Percentiles rank a stretch among this genome's conserved stretches.
phyloP scores from a whole-genome alignment of 1,139 yeast species.

The Diutina sp. region DNA sequence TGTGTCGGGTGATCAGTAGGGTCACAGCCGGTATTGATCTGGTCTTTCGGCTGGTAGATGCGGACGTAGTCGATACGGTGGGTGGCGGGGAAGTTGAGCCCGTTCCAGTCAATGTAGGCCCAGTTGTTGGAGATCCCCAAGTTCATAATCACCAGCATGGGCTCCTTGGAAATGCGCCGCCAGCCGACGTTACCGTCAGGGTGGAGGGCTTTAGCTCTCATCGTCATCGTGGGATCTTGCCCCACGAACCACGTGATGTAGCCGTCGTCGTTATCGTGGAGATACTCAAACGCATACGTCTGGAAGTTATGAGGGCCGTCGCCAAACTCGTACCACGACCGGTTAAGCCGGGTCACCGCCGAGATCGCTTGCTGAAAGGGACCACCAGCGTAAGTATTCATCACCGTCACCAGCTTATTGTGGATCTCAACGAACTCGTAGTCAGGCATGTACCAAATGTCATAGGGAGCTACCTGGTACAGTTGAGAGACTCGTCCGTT shows the following conservation, averaged over 20 bases:
- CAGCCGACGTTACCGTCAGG: conserved; percentile 39
- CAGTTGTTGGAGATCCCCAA: conserved; percentile 71
- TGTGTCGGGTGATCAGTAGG: conserved; percentile 62
- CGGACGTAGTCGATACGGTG: conserved; percentile 68
- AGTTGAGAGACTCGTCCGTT: conserved; percentile 73
- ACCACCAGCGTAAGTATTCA: conserved; percentile 76
- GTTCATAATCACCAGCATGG: conserved; percentile 33
- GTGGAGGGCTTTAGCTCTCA: conserved; percentile 50
- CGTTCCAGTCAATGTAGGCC: conserved; percentile 75
- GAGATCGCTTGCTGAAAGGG: conserved; percentile 80
- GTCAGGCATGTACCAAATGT: conserved; percentile 78
- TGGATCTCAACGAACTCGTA: conserved; percentile 55
- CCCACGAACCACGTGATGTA: conserved; percentile 81
- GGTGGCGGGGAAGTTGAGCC: conserved; percentile 52
- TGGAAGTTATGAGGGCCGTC: conserved; percentile 12
- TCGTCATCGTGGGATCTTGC: conserved; percentile 47
- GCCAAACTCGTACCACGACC: conserved; percentile 17
- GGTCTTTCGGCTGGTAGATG: conserved; percentile 56
- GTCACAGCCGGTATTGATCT: conserved; percentile 52
- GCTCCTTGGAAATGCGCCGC: conserved; percentile 16
- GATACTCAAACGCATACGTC: conserved; percentile 38
- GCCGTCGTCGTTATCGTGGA: conserved; percentile 53
- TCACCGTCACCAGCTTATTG: conserved; percentile 46
- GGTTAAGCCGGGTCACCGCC: conserved; percentile 56
- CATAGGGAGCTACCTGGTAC: conserved; percentile 72